phyloP scores from a whole-genome alignment of 352 stramenopile genomes.

The Globisporangium alternatum region DNA sequence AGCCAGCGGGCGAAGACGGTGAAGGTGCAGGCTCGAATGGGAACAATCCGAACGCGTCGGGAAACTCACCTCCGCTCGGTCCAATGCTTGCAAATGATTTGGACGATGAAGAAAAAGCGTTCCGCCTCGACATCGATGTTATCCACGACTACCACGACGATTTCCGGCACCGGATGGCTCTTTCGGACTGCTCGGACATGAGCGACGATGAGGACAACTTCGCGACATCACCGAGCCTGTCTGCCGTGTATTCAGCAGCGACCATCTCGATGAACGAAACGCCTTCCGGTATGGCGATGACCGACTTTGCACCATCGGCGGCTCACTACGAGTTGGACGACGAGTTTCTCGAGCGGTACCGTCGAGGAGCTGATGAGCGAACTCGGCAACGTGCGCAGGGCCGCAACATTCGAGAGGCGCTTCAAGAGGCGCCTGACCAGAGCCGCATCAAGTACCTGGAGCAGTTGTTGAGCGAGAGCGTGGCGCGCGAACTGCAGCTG shows the following conservation, averaged over 20 bases:
- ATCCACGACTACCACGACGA: constrained; percentile 79
- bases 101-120: constrained; percentile 59
- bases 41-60: constrained; percentile 25
- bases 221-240: constrained; percentile 31
- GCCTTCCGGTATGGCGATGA: constrained; percentile 19
- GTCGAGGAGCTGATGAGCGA: constrained; percentile 60
- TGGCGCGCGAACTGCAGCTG: constrained; percentile 80
- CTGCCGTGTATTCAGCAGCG: constrained; percentile 24
- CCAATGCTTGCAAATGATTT: constrained; percentile 36
- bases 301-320: constrained; percentile 24
- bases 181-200: constrained; percentile 83
- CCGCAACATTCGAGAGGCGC: constrained; percentile 72
- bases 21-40: constrained; percentile 25
- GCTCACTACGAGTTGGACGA: constrained; percentile 35
- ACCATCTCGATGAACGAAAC: constrained; percentile 28
- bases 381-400: constrained; percentile 75
- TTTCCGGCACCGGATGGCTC: constrained; percentile 50
- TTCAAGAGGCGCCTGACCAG: constrained; percentile 72
- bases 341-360: constrained; percentile 50
- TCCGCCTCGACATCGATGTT: constrained; percentile 75
- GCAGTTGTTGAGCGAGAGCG: constrained; percentile 78
- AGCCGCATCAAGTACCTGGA: constrained; percentile 88
- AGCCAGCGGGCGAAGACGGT: constrained; percentile 41
- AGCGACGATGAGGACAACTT: constrained; percentile 73
- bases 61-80: constrained; percentile 33